Base-by-base conservation (phyloP, 306 rosid genomes). In the Alnus rubra region DNA sequence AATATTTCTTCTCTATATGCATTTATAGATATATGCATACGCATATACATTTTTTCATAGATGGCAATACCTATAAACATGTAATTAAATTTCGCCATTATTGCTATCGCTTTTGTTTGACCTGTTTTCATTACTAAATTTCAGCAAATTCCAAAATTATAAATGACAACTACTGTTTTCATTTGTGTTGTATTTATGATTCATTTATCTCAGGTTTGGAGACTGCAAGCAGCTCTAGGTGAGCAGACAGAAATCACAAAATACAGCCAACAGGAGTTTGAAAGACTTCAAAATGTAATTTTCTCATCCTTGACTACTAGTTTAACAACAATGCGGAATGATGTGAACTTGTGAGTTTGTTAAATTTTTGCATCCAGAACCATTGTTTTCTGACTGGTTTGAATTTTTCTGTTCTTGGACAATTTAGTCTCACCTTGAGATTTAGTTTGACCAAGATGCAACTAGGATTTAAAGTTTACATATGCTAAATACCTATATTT, bases 201-300 rank as follows among this genome's bases (percentile, higher is more conserved):
- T 76, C 69, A 16, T 50, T 72, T 65, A 53, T 60, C 77, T 83
- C 88, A 94, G 98, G 97, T 94, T 30, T 94, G 98, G 98, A 84
- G 98, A 82, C 98, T 94, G 77, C 98, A 92, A 85, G 98, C 98
- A 73, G 98, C 98, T 73, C 96, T 94, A 39, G 98, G 98, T 42
- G 98, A 94, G 83, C 98, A 94, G 87, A 80, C 98, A 42, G 98
- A 90, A 85, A 89, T 94, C 76, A 92, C 97, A 62, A 92, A 94
- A 80, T 92, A 87, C 89, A 92, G 97, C 82, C 97, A 88, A 79
- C 97, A 89, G 86, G 97, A 94, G 84, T 94, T 78, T 70, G 97
- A 90, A 86, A 92, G 98, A 82, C 97, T 94, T 77, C 94, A 92
- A 88, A 94, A 88, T 84, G 97, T 94, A 94, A 85, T 67, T 54